Evolutionary conservation across 768 basidiomycete genomes (phyloP), one percentile per base, ranked within the genome.

Genomic region (Russula ochroleuca): DNA sequence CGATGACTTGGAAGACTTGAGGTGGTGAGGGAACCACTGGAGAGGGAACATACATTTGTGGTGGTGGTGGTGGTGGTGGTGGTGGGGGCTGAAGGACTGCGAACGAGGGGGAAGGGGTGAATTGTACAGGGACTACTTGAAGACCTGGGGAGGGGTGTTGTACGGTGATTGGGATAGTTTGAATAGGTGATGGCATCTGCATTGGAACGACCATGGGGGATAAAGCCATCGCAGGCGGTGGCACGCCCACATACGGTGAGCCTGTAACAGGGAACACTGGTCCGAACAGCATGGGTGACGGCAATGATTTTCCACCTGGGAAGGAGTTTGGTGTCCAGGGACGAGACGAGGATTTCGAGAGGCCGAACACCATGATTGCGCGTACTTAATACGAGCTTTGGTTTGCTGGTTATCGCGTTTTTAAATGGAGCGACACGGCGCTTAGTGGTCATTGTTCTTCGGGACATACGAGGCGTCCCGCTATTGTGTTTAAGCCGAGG

Each of bases 281-380:
- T 13, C n/a, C 21, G 45, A 13, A 47, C 21, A 51, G 50, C 50
- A 51, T 51, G 28, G 15, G 3, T 28, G 28, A 4, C n/a, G 21
- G 21, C 4, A 3, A 21, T 47, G 45, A 21, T 11, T 47, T 13
- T 47, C 61, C 35, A 17, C 35, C 45, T 31, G 61, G 62, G 23
- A 25, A 63, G 13, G 56, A 63, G 3, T 31, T 35, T 31, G 0
- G 41, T 3, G 62, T 63, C 62, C 62, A 63, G 7, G 37, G 15
- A 48, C 14, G 21, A 9, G 51, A 31, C 8, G 38, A 33, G 2
- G 48, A 33, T 28, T 17, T 63, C 33, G 13, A 28, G 40, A 33
- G 38, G 48, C 25, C 8, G 17, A 50, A 49, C 3, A 19, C 48
- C 49, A 62, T 63, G 50, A 21, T 41, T 56, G 40, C 10, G 33